Base-by-base conservation (phyloP, 2,329 filamentous ascomycete species). In the Neospermospora avenae region DNA sequence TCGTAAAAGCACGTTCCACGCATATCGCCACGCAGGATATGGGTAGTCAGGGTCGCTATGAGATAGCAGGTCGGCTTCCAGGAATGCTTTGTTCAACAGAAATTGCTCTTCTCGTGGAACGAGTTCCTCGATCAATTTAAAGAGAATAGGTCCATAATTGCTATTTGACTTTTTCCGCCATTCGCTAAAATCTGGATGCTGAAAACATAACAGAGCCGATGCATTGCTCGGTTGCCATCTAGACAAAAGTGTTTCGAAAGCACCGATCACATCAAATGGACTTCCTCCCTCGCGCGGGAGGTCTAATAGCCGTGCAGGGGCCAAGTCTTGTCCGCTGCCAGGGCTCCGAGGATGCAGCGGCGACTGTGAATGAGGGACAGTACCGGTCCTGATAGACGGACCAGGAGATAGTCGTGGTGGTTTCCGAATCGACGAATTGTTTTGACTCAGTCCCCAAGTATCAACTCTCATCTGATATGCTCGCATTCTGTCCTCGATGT, bases 191-290 rank as follows among this genome's bases (percentile, higher is more conserved):
- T 63, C 45, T 4, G 55, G 62, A 25, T 59, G 54, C 24, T 61
- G 55, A 14, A 68, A 58, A 55, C 41, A 61, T 20, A 44, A 64
- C 24, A 49, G 39, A 2, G 62, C 46, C 24, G 60, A 68, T 35
- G 61, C 60, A 6, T 60, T 57, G 35, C 58, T 59, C 1, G 58
- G 55, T 52, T 67, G 60, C 63, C 66, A 68, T 51, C 61, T 64
- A 1, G 13, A 52, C n/a, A 65, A 44, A 8, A 68, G 37, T 28
- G 49, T 52, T 31, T 64, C 62, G 13, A 67, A 59, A 3, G 58
- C 61, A 37, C 44, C 49, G 13, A 41, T 10, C 24, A 51, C 44
- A 13, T 57, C 55, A 22, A 57, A 55, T n/a, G 53, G 41, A 18
- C 53, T 41, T 46, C 39, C 41, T 31, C 45, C 25, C 4, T 35